Conservation (phyloP, 345 rosid genomes). For the Microthlaspi erraticum region DNA sequence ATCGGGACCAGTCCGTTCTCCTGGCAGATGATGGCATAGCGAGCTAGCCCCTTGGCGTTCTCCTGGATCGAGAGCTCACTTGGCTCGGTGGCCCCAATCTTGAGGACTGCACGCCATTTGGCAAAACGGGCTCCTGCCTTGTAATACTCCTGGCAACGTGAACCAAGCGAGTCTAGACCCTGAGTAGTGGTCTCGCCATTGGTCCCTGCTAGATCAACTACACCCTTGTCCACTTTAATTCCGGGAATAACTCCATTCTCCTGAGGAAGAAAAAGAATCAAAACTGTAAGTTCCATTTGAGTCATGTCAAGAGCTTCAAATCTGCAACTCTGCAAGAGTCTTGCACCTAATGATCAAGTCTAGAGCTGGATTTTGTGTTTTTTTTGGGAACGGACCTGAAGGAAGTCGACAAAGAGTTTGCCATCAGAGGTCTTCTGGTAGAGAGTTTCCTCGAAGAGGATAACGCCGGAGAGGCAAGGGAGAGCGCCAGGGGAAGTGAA, state of each 20-base stretch:
- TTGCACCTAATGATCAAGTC: constrained; percentile 1
- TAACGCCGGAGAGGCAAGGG: constrained; percentile 83
- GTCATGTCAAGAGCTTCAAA: constrained; percentile 25
- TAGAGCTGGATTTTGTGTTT: not conserved
- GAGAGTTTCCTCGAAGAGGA: constrained; percentile 95
- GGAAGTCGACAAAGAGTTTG: constrained; percentile 82
- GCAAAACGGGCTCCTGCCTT: constrained; percentile 94
- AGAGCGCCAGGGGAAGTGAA: constrained; percentile 79
- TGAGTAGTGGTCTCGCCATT: constrained; percentile 94
- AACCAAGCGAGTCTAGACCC: constrained; percentile 82
- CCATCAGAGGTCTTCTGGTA: constrained; percentile 82
- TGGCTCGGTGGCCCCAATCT: constrained; percentile 85
- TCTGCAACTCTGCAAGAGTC: constrained; percentile 4
- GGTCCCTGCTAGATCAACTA: constrained; percentile 81
- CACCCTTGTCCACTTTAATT: constrained; percentile 96
- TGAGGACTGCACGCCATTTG: constrained; percentile 95
- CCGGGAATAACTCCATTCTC: constrained; percentile 84
- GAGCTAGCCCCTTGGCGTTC: constrained; percentile 91
- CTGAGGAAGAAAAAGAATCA: constrained; percentile 28
- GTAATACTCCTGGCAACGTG: constrained; percentile 87
- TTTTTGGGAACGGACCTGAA: constrained; percentile 41
- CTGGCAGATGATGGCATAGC: constrained; percentile 94
- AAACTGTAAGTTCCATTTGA: constrained; percentile 6
- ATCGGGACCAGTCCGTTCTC: constrained; percentile 93
- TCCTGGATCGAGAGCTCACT: constrained; percentile 83